Base-by-base conservation (phyloP, 768 basidiomycete genomes). In the Boletus edulis region DNA sequence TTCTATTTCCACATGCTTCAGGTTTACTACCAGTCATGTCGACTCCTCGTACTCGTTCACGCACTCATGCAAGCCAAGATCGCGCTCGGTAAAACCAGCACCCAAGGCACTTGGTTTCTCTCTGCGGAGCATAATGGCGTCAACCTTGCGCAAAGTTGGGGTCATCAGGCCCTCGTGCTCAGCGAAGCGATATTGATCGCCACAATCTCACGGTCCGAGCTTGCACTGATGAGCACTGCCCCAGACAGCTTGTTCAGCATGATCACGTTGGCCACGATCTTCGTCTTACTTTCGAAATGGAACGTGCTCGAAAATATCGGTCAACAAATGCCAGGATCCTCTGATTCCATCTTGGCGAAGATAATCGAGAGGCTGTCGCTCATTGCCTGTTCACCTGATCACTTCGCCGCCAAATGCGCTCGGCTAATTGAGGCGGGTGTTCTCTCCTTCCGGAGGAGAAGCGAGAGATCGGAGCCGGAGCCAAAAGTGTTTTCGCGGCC, bases 241-340 rank as follows among this genome's bases (percentile, higher is more conserved):
- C 77, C 77, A 3, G 78, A 79, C 61, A 64, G 62, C 39, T 48
- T 78, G 27, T 79, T 74, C 54, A 64, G 64, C 31, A 72, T 80
- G 71, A 67, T 79, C 43, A 65, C 72, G 0, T 76, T 79, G 49
- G 75, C 78, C 40, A 74, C 78, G 6, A 69, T 76, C 2, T 78
- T 71, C 46, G 55, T 80, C 46, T 70, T 79, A 47, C 65, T 75
- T 12, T 69, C 72, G 40, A 80, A 79, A 60, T 77, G 78, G 62
- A 71, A 64, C 44, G 65, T 76, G 24, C 55, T 69, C 24, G 73
- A 79, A 53, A 64, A 71, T 24, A 57, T 60, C 0, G 67, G 68
- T 10, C 63, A 68, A 38, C 71, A 70, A 15, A 62, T 78, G 35
- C 67, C 70, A 0, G 75, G 74, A 7, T 70, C 72, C n/a, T 73